A percentile compares a stretch with the other conserved stretches of the same genome.
Conservation (phyloP, 495 filamentous ascomycete genomes). For the Xylaria castorea region DNA sequence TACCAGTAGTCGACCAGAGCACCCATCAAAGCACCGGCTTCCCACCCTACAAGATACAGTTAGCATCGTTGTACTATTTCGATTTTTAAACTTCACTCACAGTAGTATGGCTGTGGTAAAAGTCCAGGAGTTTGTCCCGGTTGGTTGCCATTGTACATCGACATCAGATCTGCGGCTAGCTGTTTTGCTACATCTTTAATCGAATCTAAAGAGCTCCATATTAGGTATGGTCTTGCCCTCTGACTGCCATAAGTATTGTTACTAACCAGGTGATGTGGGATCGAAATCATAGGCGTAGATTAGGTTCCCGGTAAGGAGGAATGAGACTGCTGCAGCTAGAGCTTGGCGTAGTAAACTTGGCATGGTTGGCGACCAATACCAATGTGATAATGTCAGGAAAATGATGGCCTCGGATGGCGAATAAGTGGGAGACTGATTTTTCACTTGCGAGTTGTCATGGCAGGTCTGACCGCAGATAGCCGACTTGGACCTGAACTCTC, state of each 20-base stretch:
- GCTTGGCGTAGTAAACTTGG: conserved; percentile 13
- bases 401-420: background rate
- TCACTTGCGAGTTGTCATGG: background rate
- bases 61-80: conserved; percentile 35
- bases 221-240: background rate
- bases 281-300: conserved; percentile 24
- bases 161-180: conserved; percentile 69
- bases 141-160: conserved; percentile 69
- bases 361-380: background rate
- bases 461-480: background rate
- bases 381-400: background rate
- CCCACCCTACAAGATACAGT: conserved; percentile 72
- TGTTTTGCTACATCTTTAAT: conserved; percentile 67
- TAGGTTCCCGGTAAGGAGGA: background rate
- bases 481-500: background rate
- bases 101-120: conserved; percentile 55
- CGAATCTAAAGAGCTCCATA: conserved; percentile 59
- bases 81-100: conserved; percentile 19
- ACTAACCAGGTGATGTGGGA: conserved; percentile 21
- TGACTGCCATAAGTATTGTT: background rate
- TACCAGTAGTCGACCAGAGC: conserved; percentile 74
- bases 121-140: conserved; percentile 60
- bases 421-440: background rate
- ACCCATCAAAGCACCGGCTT: conserved; percentile 75
- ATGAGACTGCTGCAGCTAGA: background rate